These are phyloP conservation scores for Thraustochytrium striatum DNA, from an alignment of 352 stramenopile species.

Conservation along the genomic window DNA sequence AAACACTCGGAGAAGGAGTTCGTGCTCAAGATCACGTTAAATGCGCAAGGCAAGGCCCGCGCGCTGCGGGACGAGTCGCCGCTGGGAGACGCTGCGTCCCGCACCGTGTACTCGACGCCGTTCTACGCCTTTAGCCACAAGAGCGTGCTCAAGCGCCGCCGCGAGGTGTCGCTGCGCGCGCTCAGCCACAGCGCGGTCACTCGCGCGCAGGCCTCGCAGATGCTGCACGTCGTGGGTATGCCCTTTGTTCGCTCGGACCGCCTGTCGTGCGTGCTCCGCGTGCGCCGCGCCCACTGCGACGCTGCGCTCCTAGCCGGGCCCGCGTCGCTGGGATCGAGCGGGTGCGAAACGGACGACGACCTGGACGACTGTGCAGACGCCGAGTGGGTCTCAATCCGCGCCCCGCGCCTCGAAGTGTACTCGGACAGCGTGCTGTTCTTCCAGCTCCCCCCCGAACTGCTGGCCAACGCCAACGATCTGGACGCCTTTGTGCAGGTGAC, in stretches of 20 bases:
- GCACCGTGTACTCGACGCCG: constrained; percentile 9
- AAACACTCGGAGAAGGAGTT: constrained; percentile 46
- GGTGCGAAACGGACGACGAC: not conserved
- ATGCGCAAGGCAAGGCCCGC: not conserved
- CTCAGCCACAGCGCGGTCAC: constrained; percentile 20
- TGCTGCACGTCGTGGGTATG: constrained; percentile 31
- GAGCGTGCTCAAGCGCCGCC: constrained; percentile 44
- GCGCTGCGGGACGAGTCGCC: not conserved
- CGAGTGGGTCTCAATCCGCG: constrained; percentile 23
- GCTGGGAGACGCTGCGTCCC: not conserved
- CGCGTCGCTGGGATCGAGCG: not conserved
- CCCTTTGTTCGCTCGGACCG: constrained; percentile 44
- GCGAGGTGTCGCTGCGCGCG: constrained; percentile 27
- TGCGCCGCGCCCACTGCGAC: constrained; percentile 8
- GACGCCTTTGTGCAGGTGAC: constrained; percentile 20
- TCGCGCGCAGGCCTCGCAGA: not conserved
- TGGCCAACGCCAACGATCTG: not conserved
- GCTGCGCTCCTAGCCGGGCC: not conserved
- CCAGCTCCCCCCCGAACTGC: not conserved
- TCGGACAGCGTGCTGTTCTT: constrained; percentile 44
- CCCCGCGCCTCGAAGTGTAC: constrained; percentile 22
- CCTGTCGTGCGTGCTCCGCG: constrained; percentile 20
- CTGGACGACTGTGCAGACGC: not conserved
- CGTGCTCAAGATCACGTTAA: constrained; percentile 25
- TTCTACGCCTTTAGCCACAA: constrained; percentile 43